phyloP scores from a whole-genome alignment of 768 basidiomycete genomes.

The Mycena venus region DNA sequence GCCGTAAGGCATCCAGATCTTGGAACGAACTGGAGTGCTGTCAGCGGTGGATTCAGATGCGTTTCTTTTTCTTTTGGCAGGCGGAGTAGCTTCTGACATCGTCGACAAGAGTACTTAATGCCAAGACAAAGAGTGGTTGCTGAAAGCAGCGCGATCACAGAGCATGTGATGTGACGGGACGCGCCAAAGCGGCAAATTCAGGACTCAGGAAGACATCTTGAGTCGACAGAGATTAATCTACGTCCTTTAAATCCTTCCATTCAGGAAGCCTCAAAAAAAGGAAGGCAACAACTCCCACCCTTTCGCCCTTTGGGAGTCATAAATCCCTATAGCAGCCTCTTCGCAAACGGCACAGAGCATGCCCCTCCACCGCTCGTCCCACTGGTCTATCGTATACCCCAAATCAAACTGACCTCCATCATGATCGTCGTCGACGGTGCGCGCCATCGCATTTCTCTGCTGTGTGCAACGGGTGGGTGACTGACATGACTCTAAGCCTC shows the following conservation, averaged over 20 bases:
- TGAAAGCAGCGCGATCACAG: not conserved
- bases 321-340: not conserved
- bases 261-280: conserved; percentile 18
- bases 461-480: not conserved
- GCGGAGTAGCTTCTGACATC: not conserved
- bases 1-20: conserved; percentile 14
- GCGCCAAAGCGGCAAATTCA: not conserved
- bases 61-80: not conserved
- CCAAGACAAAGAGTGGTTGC: not conserved
- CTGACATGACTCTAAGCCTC: not conserved
- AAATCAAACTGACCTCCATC: conserved; percentile 11
- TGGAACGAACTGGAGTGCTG: conserved; percentile 2
- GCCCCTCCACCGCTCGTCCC: conserved; percentile 10
- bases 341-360: conserved; percentile 1
- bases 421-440: conserved; percentile 12
- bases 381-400: conserved; percentile 16
- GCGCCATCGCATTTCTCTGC: conserved; percentile 2
- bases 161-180: not conserved
- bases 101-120: too few species aligned
- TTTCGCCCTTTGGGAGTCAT: not conserved
- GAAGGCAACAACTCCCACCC: conserved; percentile 10
- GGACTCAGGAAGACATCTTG: too few species aligned
- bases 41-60: not conserved
- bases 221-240: not conserved
- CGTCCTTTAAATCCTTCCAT: conserved; percentile 19